Conservation (phyloP, 78 protist genomes). For the Goniomonas avonlea region DNA sequence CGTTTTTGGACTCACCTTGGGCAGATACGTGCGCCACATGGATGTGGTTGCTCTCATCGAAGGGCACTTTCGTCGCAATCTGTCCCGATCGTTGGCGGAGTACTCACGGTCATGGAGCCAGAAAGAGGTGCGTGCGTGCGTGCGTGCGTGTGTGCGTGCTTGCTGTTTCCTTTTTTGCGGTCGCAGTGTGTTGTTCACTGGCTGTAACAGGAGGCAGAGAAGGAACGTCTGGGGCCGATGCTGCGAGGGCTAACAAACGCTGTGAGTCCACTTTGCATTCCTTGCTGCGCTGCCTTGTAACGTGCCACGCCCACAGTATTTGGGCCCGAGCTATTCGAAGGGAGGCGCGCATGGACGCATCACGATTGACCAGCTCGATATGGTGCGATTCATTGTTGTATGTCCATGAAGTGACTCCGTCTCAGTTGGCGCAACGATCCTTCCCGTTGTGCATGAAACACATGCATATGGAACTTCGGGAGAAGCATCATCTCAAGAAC, state of each 20-base stretch:
- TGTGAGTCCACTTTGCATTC: no score
- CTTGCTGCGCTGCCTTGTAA: not conserved
- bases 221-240: slow-evolving; percentile 9
- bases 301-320: not conserved
- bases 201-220: slow-evolving; percentile 10
- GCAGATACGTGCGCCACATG: no score
- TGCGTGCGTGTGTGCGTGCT: no score
- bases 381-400: no score
- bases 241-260: slow-evolving; percentile 3
- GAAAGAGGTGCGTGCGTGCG: no score
- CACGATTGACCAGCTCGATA: not conserved
- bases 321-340: not conserved
- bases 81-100: no score
- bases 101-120: no score
- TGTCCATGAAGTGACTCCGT: not conserved
- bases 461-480: not conserved
- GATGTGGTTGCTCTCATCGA: no score
- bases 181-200: no score
- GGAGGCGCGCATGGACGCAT: not conserved
- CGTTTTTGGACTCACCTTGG: no score
- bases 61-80: no score
- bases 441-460: not conserved
- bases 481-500: slow-evolving; percentile 18
- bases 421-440: not conserved
- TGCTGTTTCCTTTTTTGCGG: no score